Percentiles rank a stretch among this genome's conserved stretches.
Conservation (phyloP, 345 rosid genomes). For the Citrus reticulata region DNA sequence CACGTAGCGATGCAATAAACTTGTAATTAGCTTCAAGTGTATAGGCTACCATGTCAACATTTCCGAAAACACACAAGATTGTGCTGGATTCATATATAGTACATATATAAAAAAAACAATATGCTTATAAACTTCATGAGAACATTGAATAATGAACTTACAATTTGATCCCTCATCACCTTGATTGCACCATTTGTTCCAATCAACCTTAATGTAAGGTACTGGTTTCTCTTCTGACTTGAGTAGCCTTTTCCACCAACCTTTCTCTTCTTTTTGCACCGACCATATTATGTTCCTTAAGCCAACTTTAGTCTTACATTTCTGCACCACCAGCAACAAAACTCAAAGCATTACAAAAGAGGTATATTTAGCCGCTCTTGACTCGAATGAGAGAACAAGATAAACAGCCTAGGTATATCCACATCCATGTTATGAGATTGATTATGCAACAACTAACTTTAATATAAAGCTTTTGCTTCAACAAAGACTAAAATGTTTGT, state of each 20-base stretch:
- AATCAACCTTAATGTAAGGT: too few relatives aligned
- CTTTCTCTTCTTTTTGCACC: constrained; percentile 27
- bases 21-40: background rate
- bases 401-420: background rate
- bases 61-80: background rate
- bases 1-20: background rate
- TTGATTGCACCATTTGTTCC: too few relatives aligned
- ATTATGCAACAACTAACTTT: background rate
- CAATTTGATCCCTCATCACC: constrained; percentile 46
- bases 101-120: background rate
- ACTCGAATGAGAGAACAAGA: background rate
- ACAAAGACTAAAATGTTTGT: background rate
- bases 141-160: constrained; percentile 33
- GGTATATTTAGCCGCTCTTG: background rate
- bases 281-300: constrained; percentile 84
- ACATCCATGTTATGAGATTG: background rate
- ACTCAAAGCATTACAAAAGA: background rate
- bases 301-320: constrained; percentile 73
- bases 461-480: background rate
- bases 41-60: background rate
- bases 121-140: background rate
- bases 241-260: too few relatives aligned
- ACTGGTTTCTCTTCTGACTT: too few relatives aligned
- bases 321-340: constrained; percentile 40
- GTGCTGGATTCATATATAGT: background rate